Evolutionary conservation across 768 basidiomycete genomes (phyloP), one percentile per base, ranked within the genome.

Genomic region (Serendipita vermifera): DNA sequence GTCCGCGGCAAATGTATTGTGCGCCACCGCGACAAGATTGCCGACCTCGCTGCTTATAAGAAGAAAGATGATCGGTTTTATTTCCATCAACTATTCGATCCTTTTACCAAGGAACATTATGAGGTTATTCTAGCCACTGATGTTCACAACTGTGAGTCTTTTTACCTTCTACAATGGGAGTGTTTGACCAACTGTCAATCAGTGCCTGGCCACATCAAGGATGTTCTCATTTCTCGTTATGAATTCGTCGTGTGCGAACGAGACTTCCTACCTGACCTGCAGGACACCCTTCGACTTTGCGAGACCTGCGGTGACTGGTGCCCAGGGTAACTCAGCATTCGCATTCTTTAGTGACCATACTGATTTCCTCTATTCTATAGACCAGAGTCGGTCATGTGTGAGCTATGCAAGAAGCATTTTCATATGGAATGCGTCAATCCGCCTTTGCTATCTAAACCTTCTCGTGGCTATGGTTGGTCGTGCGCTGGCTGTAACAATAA

Each of bases 91-190:
- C 76, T 97, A 27, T 99, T 94, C 67, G 94, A 98, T 73, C 91
- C 92, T 54, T 97, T 94, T 70, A 89, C 97, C 71, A 92, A 94
- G 74, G 87, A 88, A 69, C 93, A 97, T 71, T 97, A 94, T 69
- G 96, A 98, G 68, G 86, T 97, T 62, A 83, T 99, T 55, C 83
- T 85, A 59, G 79, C 89, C 29, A 78, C 78, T 36, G 87, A 84
- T 63, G 84, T 96, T 59, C 80, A 83, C 57, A 99, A 99, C 68
- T 73, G 94, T 98, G 68, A 65, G 91, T 77, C 5, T 54, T 22
- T 43, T n/a, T 60, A 51, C 58, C 55, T n/a, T n/a, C 59, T 62
- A 58, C 60, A 56, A 57, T 58, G 57, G 60, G 59, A 27, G 14
- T 46, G 57, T 57, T 51, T 57, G 14, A 24, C 3, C 33, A 22